phyloP scores from a whole-genome alignment of 805 yeast species.

The Candida namnaoensis region DNA sequence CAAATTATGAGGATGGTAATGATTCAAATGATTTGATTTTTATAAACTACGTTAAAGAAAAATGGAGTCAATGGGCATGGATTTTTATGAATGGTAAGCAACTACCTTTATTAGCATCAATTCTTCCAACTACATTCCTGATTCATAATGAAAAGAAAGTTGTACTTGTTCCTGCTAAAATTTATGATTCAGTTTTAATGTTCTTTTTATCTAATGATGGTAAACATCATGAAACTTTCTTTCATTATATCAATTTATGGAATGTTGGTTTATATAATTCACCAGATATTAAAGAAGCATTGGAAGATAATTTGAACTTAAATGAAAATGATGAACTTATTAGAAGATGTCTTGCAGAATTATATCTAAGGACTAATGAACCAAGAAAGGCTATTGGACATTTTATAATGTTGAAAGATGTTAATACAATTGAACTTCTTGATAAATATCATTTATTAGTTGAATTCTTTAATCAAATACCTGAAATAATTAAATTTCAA shows the following conservation, averaged over 20 bases:
- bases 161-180: conserved; percentile 23
- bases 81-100: conserved; percentile 42
- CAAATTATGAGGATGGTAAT: conserved; percentile 8
- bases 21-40: conserved; percentile 13
- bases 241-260: conserved; percentile 45
- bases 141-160: conserved; percentile 1
- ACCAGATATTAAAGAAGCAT: conserved; percentile 24
- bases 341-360: conserved; percentile 35
- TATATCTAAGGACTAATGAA: conserved; percentile 50
- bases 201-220: conserved; percentile 32
- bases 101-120: conserved; percentile 34
- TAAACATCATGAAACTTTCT: conserved; percentile 20
- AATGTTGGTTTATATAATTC: conserved; percentile 41
- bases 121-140: conserved; percentile 43
- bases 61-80: conserved; percentile 63
- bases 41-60: conserved; percentile 14
- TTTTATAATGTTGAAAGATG: conserved; percentile 47
- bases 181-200: conserved; percentile 39
- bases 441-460: conserved; percentile 54
- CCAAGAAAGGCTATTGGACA: conserved; percentile 59
- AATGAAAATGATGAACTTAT: conserved; percentile 20
- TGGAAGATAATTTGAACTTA: conserved; percentile 34
- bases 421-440: conserved; percentile 46
- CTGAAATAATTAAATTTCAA: conserved; percentile 38
- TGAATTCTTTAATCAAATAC: conserved; percentile 37